Percentiles rank a stretch among this genome's conserved stretches.
phyloP scores from a whole-genome alignment of 352 stramenopile species.

The Globisporangium acanthophoron region DNA sequence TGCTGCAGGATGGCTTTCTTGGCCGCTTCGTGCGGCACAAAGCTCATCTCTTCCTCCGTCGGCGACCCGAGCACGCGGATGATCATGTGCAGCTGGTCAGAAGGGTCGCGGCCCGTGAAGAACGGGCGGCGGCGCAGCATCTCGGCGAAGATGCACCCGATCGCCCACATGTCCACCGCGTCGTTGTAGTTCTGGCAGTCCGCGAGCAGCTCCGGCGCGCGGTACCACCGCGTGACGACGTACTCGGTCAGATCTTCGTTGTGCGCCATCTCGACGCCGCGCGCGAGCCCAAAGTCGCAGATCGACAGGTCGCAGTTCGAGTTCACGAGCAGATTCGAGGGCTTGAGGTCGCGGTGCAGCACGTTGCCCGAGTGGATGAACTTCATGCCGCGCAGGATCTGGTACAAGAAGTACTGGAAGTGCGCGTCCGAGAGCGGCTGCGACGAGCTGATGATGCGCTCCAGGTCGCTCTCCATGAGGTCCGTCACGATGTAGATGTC shows the following conservation, averaged over 20 bases:
- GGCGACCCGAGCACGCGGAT: constrained; percentile 92
- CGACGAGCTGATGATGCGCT: constrained; percentile 89
- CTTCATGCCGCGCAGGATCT: constrained; percentile 93
- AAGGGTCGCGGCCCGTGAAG: constrained; percentile 78
- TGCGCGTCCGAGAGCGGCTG: constrained; percentile 83
- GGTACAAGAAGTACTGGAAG: constrained; percentile 89
- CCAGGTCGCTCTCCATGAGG: constrained; percentile 90
- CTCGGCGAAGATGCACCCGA: constrained; percentile 99
- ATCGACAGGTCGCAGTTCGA: constrained; percentile 89
- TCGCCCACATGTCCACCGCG: constrained; percentile 93
- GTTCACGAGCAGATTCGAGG: constrained; percentile 87
- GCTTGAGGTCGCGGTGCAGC: constrained; percentile 86
- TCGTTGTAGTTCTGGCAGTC: constrained; percentile 96
- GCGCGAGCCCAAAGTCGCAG: constrained; percentile 90
- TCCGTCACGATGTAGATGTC: constrained; percentile 92
- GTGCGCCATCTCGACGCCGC: constrained; percentile 82
- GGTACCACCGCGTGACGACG: constrained; percentile 93
- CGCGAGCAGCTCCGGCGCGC: constrained; percentile 78
- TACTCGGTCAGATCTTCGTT: constrained; percentile 88
- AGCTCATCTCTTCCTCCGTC: constrained; percentile 93
- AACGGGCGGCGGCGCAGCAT: constrained; percentile 94
- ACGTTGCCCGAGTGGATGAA: constrained; percentile 98
- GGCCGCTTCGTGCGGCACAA: constrained; percentile 93
- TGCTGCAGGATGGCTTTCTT: constrained; percentile 82
- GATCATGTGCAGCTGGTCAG: constrained; percentile 84